Conservation (phyloP, 371 early-diverging fungal species). For the Mucor piriformis region DNA sequence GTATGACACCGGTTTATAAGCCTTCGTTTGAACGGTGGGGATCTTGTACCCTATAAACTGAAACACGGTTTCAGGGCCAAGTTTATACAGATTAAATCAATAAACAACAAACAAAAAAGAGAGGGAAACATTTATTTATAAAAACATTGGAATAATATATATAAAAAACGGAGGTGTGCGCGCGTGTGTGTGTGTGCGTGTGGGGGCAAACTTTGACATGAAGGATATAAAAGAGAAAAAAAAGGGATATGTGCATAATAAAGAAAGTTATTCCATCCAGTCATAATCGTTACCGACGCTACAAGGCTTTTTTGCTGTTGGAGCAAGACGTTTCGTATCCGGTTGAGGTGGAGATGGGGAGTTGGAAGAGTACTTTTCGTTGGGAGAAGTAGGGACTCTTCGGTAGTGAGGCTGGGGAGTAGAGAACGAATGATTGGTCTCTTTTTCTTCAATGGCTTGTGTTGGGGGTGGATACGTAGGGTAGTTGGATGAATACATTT, state of each 20-base stretch:
- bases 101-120: background rate
- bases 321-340: background rate
- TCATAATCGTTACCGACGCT: slow-evolving; percentile 2
- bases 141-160: background rate
- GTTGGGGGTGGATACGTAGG: background rate
- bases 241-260: background rate
- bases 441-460: background rate
- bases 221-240: background rate
- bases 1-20: slow-evolving; percentile 51
- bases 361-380: background rate
- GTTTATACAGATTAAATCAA: background rate
- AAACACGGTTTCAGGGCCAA: background rate
- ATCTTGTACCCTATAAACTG: slow-evolving; percentile 37
- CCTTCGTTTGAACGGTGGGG: slow-evolving; percentile 54
- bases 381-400: slow-evolving; percentile 5
- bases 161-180: background rate
- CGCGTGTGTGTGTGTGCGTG: background rate
- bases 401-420: slow-evolving; percentile 21
- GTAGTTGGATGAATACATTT: background rate
- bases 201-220: background rate
- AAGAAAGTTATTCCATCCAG: slow-evolving; percentile 1
- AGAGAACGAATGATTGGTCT: slow-evolving; percentile 6
- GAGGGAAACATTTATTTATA: background rate
- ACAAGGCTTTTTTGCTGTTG: background rate
- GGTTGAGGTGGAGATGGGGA: slow-evolving; percentile 25